A percentile compares a stretch with the other conserved stretches of the same genome.
These are phyloP conservation scores for Zygoascus sp. DNA, from an alignment of 1,139 yeast genomes.

Conservation along the genomic window DNA sequence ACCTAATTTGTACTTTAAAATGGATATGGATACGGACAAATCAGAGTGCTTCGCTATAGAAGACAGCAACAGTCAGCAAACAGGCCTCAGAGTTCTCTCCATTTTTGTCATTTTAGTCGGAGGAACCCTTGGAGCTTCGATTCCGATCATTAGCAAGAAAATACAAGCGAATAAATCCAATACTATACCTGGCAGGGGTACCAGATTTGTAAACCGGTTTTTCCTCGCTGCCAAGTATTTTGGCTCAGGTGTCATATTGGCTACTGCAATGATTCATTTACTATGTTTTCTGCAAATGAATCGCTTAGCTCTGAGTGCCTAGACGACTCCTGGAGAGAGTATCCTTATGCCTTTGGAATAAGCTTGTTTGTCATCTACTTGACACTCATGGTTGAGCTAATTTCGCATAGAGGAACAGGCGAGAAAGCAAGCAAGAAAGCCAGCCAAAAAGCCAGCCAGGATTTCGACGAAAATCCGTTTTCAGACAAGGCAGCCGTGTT, in stretches of 20 bases:
- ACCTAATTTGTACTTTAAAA: background rate
- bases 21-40: too few species aligned
- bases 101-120: constrained; percentile 63
- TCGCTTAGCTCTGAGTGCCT: constrained; percentile 50
- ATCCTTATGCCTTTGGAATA: constrained; percentile 61
- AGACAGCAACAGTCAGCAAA: background rate
- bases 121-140: constrained; percentile 50
- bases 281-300: constrained; percentile 73
- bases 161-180: background rate
- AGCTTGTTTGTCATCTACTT: constrained; percentile 44
- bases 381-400: constrained; percentile 33
- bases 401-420: constrained; percentile 14
- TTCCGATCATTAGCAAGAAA: constrained; percentile 31
- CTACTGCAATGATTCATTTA: constrained; percentile 83
- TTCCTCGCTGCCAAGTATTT: constrained; percentile 70
- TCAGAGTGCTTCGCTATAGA: background rate
- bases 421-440: constrained; percentile 17
- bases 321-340: constrained; percentile 49
- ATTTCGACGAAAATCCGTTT: too few species aligned
- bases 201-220: background rate
- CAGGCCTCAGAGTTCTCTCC: constrained; percentile 59
- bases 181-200: background rate
- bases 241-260: constrained; percentile 89
- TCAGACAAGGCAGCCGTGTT: too few species aligned
- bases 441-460: constrained; percentile 30